Base-by-base conservation (phyloP, 139 green algal species). In the Chlamydomonas asymmetrica region DNA sequence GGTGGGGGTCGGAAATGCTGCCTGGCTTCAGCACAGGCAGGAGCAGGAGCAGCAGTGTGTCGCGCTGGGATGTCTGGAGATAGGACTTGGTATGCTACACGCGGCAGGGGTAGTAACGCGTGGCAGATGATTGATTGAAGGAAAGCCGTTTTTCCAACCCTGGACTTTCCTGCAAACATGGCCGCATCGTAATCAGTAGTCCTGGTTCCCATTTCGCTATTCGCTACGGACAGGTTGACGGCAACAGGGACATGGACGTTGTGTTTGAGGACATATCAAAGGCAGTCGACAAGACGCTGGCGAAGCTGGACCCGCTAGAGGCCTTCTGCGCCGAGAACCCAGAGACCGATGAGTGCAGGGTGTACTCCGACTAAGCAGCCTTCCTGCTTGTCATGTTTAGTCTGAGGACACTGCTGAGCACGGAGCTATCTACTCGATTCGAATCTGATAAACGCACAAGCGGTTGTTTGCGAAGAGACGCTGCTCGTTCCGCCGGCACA, bases 221-320 rank as follows among this genome's bases (percentile, higher is more conserved):
- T n/a, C n/a, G n/a, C 34, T 29, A 3, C 29, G 3, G 35, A 35
- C 81, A 93, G 86, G 82, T 96, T 63, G 87, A 97, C 63, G 93
- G 93, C 57, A 85, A 89, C 32, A 35, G 79, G 34, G 68, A 48
- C 40, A 97, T 97, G 90, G 84, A 92, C 0, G 79, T 77, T 0
- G 93, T 97, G 6, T 96, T 95, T 65, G 70, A 39, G 0, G 76
- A 85, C 40, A 93, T 96, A 45, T 64, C 65, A 31, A 32, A 40
- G 0, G 83, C 80, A 2, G 73, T 96, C 32, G 82, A 91, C 45
- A 52, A 35, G 0, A 35, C 69, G 6, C 6, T 75, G 3, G 71
- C 74, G 8, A 64, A 73, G 29, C 57, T 35, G 0, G 80, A 79
- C 59, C 78, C 78, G 48, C 29, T 84, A 38, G 78, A 84, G 71